A percentile compares a stretch with the other conserved stretches of the same genome.
phyloP scores from a whole-genome alignment of 2,329 filamentous ascomycete species.

The Niveomyces coronatus region DNA sequence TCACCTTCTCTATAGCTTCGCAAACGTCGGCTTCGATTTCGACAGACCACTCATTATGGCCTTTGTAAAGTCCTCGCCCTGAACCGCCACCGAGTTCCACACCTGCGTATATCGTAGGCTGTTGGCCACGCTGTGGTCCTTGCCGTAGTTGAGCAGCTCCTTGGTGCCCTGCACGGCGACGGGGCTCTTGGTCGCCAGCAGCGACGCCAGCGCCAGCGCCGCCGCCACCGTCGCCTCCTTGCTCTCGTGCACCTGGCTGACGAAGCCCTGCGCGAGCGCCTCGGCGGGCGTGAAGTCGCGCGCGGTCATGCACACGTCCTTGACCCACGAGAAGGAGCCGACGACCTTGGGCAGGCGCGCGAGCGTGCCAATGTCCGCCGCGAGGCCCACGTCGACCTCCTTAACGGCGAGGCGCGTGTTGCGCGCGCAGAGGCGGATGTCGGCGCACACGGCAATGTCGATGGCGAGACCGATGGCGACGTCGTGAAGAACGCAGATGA shows the following conservation, averaged over 20 bases:
- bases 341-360: slow-evolving; percentile 64
- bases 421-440: slow-evolving; percentile 55
- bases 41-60: slow-evolving; percentile 68
- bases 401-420: slow-evolving; percentile 60
- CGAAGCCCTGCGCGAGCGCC: slow-evolving; percentile 59
- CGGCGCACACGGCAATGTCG: slow-evolving; percentile 59
- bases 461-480: slow-evolving; percentile 69
- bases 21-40: slow-evolving; percentile 72
- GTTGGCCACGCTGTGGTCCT: slow-evolving; percentile 68
- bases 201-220: slow-evolving; percentile 50
- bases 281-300: slow-evolving; percentile 60
- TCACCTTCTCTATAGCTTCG: slow-evolving; percentile 54
- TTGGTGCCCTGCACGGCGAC: slow-evolving; percentile 83
- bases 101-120: slow-evolving; percentile 73
- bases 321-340: slow-evolving; percentile 63
- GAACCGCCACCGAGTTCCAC: slow-evolving; percentile 79
- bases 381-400: slow-evolving; percentile 73
- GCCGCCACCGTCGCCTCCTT: slow-evolving; percentile 54
- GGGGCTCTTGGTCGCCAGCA: slow-evolving; percentile 73
- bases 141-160: slow-evolving; percentile 70
- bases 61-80: slow-evolving; percentile 65
- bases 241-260: slow-evolving; percentile 51
- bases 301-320: slow-evolving; percentile 65
- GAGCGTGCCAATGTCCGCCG: slow-evolving; percentile 69
- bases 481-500: slow-evolving; percentile 73